Evolutionary conservation across 2,329 filamentous ascomycete genomes (phyloP).

Genomic region (Leptographium wingfieldii): DNA sequence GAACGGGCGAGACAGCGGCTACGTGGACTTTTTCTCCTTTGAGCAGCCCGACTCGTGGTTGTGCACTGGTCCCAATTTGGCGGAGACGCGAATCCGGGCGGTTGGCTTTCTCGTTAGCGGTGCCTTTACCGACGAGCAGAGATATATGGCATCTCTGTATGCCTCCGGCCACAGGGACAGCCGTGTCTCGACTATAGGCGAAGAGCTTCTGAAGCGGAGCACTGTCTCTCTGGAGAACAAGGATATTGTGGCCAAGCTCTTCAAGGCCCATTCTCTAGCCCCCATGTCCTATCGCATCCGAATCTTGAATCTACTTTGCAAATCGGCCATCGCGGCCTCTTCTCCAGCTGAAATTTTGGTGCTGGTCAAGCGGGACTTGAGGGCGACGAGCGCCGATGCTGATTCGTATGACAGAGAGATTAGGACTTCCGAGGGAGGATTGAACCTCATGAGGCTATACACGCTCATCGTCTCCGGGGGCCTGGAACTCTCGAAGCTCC

Average conservation of each 20-base stretch:
- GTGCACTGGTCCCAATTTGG: constrained; percentile 45
- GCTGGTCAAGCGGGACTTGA: constrained; percentile 56
- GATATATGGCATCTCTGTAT: constrained; percentile 72
- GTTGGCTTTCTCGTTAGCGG: constrained; percentile 69
- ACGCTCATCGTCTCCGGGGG: constrained; percentile 31
- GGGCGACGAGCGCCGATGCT: constrained; percentile 12
- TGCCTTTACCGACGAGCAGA: constrained; percentile 70
- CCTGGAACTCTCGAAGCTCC: constrained; percentile 66
- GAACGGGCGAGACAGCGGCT: constrained; percentile 16
- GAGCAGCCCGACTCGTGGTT: constrained; percentile 60
- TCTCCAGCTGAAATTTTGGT: constrained; percentile 55
- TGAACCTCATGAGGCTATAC: not conserved
- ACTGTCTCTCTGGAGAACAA: constrained; percentile 61
- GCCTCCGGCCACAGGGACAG: constrained; percentile 75
- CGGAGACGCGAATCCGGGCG: constrained; percentile 56
- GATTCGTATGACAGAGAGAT: not conserved
- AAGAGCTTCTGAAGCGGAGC: constrained; percentile 76
- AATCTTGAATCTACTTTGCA: constrained; percentile 63
- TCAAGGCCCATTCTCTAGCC: constrained; percentile 59
- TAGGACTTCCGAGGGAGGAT: not conserved
- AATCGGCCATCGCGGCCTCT: constrained; percentile 60
- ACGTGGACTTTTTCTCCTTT: constrained; percentile 57
- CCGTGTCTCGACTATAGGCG: constrained; percentile 68
- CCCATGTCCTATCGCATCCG: constrained; percentile 64
- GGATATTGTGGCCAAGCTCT: constrained; percentile 50